Evolutionary conservation across 495 filamentous ascomycete species (phyloP).

Genomic region (Jackrogersella multiformis): DNA sequence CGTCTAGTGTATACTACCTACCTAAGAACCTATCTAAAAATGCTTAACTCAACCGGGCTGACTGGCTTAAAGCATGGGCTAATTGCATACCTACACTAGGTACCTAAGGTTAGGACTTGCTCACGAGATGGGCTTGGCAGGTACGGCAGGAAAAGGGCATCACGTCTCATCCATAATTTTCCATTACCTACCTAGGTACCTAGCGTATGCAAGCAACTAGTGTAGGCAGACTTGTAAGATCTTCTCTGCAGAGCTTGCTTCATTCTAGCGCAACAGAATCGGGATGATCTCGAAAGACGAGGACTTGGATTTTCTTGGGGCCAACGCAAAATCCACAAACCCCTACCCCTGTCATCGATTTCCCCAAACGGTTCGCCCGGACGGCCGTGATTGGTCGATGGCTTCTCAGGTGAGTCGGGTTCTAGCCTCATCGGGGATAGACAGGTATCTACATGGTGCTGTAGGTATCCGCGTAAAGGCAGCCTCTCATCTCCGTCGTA

Average conservation of each 20-base stretch:
- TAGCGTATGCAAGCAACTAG: not conserved
- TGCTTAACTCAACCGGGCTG: constrained; percentile 3
- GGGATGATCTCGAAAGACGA: constrained; percentile 22
- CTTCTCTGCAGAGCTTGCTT: not conserved
- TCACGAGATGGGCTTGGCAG: constrained; percentile 35
- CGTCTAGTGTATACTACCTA: not conserved
- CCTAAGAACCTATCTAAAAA: not conserved
- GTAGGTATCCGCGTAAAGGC: too few relatives aligned
- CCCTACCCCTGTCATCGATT: constrained; percentile 18
- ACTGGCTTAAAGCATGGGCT: not conserved
- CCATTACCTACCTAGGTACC: not conserved
- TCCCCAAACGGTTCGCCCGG: constrained; percentile 38
- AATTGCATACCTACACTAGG: too few relatives aligned
- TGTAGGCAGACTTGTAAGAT: too few relatives aligned
- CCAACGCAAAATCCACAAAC: constrained; percentile 1
- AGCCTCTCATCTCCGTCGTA: constrained; percentile 29
- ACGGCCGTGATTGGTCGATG: constrained; percentile 22
- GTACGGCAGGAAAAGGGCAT: constrained; percentile 10
- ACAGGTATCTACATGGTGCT: constrained; percentile 4
- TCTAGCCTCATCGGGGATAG: constrained; percentile 32
- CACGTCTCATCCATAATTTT: not conserved
- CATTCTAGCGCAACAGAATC: constrained; percentile 6
- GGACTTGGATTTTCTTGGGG: constrained; percentile 19
- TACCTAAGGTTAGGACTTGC: too few relatives aligned
- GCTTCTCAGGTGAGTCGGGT: not conserved